Conservation (phyloP, 371 early-diverging fungal species). For the Mortierella sp. region DNA sequence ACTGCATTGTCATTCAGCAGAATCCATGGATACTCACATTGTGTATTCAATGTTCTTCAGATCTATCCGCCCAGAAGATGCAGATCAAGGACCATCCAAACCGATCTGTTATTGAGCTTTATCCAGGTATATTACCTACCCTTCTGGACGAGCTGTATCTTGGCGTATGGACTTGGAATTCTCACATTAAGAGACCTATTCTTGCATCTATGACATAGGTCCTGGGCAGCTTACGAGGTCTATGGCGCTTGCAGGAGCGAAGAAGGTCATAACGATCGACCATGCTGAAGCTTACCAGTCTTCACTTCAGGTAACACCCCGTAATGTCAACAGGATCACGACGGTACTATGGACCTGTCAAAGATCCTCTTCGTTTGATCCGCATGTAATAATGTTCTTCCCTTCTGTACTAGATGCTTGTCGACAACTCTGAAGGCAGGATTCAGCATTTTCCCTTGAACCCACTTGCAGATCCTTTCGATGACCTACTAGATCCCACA, state of each 20-base stretch:
- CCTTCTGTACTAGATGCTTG: constrained; percentile 10
- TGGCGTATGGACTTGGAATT: too few species aligned
- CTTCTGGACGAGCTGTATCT: too few species aligned
- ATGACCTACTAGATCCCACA: constrained; percentile 12
- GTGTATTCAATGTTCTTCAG: constrained; percentile 14
- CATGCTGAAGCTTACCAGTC: constrained; percentile 14
- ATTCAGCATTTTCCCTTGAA: constrained; percentile 23
- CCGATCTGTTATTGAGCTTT: constrained; percentile 39
- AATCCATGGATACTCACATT: too few species aligned
- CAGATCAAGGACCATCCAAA: constrained; percentile 12
- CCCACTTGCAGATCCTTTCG: constrained; percentile 23
- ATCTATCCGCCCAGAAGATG: constrained; percentile 26
- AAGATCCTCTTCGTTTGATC: constrained; percentile 6
- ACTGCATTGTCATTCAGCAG: too few species aligned
- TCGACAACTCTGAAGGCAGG: constrained; percentile 23
- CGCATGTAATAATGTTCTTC: too few species aligned
- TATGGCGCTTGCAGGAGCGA: constrained; percentile 44
- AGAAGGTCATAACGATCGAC: constrained; percentile 37
- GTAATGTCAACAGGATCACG: not conserved
- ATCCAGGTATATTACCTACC: constrained; percentile 32
- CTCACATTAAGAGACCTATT: too few species aligned
- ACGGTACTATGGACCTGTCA: not conserved
- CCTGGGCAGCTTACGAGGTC: constrained; percentile 49
- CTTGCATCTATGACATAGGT: constrained; percentile 14
- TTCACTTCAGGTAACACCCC: constrained; percentile 22